A percentile compares a stretch with the other conserved stretches of the same genome.
Evolutionary conservation across 75 land plant species (phyloP).

Genomic region (Sequoiadendron giganteum): DNA sequence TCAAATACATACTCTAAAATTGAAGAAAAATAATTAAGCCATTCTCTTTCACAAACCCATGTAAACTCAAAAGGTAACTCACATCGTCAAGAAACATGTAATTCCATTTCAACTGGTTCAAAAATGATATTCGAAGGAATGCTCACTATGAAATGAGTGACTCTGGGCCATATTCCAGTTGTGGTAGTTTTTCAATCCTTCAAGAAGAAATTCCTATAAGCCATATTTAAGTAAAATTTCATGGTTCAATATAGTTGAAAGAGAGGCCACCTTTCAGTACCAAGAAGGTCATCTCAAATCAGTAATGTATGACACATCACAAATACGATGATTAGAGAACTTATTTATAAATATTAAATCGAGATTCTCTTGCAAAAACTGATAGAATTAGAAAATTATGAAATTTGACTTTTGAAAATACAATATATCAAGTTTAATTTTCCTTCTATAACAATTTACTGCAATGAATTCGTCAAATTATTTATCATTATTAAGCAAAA

Average conservation of each 20-base stretch:
- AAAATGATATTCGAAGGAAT: not conserved
- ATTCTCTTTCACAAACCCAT: not conserved
- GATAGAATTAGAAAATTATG: not conserved
- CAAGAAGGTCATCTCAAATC: not conserved
- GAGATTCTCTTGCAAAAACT: not conserved
- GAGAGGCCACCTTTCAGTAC: too few species aligned
- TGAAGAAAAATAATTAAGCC: not conserved
- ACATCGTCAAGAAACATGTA: not conserved
- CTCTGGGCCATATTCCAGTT: too few species aligned
- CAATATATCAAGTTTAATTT: not conserved
- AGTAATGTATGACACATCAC: not conserved
- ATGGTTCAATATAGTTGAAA: too few species aligned
- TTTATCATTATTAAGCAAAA: not conserved
- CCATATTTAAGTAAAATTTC: too few species aligned
- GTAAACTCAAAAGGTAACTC: too few species aligned
- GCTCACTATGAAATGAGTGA: too few species aligned
- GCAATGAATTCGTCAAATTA: not conserved
- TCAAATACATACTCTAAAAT: not conserved
- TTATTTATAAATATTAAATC: not conserved
- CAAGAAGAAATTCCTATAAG: too few species aligned
- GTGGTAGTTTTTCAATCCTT: too few species aligned
- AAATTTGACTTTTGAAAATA: not conserved
- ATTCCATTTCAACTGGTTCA: not conserved
- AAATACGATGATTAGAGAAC: not conserved
- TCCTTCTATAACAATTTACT: not conserved